Conservation (phyloP, 495 filamentous ascomycete species). For the Podospora australis region DNA sequence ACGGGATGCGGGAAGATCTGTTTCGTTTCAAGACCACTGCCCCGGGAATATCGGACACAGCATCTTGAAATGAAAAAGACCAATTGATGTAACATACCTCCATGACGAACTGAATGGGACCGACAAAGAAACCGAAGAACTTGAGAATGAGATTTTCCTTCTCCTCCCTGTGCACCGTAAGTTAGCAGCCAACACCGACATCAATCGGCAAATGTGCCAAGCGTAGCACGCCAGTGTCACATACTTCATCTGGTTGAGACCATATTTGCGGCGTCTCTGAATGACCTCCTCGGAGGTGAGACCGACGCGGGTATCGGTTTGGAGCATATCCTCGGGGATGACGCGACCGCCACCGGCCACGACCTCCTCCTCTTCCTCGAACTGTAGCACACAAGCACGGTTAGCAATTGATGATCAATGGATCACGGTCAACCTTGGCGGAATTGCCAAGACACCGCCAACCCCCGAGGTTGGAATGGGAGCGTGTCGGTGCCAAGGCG, state of each 20-base stretch:
- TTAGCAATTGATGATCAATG: slow-evolving; percentile 7
- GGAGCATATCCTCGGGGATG: slow-evolving; percentile 55
- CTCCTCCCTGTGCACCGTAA: slow-evolving; percentile 56
- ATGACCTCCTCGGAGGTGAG: slow-evolving; percentile 65
- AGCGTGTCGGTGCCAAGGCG: neutral
- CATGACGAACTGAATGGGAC: slow-evolving; percentile 93
- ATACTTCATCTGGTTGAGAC: slow-evolving; percentile 85
- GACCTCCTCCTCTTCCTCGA: slow-evolving; percentile 52
- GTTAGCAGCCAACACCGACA: slow-evolving; percentile 3
- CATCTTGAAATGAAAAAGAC: neutral
- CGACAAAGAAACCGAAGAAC: slow-evolving; percentile 78
- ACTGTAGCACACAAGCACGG: slow-evolving; percentile 11
- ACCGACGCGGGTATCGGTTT: slow-evolving; percentile 64
- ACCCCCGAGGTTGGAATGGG: neutral
- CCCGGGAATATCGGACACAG: slow-evolving; percentile 3
- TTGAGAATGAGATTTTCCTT: slow-evolving; percentile 79
- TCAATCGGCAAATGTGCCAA: neutral
- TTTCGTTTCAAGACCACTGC: slow-evolving; percentile 25
- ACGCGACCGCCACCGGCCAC: slow-evolving; percentile 44
- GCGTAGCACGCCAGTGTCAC: neutral
- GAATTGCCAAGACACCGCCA: neutral
- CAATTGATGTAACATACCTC: slow-evolving; percentile 67
- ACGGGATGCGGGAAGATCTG: slow-evolving; percentile 15
- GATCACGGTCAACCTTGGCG: neutral
- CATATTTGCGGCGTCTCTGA: slow-evolving; percentile 67